Conservation (phyloP, 495 filamentous ascomycete species). For the Barbatosphaeria neglecta region DNA sequence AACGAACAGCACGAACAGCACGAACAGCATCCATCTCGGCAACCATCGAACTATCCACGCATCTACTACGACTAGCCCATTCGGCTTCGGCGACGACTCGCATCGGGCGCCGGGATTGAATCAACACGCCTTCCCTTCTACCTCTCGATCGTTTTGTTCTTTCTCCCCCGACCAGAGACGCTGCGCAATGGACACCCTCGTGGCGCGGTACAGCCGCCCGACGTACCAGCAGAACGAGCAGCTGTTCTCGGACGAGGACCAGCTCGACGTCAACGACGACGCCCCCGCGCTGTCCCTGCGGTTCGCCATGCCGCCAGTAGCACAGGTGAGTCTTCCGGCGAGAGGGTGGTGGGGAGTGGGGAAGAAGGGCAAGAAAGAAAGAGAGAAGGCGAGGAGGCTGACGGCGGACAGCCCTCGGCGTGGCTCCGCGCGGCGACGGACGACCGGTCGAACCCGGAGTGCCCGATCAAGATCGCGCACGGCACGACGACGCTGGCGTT, state of each 20-base stretch:
- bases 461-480: conserved; percentile 98
- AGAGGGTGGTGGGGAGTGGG: no score
- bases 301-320: conserved; percentile 89
- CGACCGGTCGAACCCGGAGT: conserved; percentile 89
- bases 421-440: conserved; percentile 97
- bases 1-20: background rate
- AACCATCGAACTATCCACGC: no score
- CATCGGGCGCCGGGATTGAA: background rate
- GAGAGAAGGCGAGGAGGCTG: no score
- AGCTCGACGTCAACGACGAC: conserved; percentile 57
- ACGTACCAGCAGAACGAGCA: conserved; percentile 54
- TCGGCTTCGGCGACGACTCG: conserved; percentile 4
- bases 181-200: conserved; percentile 75
- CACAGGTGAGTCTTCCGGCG: conserved; percentile 50
- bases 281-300: conserved; percentile 66
- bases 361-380: no score
- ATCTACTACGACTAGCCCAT: background rate
- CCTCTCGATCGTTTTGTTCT: background rate
- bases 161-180: background rate
- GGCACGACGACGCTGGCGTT: conserved; percentile 98
- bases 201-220: conserved; percentile 75
- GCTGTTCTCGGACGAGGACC: conserved; percentile 60
- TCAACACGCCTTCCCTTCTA: background rate
- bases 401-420: conserved; percentile 51
- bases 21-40: conserved; percentile 3